phyloP scores from a whole-genome alignment of 2,329 filamentous ascomycete species.

The Boeremia lycopersici region DNA sequence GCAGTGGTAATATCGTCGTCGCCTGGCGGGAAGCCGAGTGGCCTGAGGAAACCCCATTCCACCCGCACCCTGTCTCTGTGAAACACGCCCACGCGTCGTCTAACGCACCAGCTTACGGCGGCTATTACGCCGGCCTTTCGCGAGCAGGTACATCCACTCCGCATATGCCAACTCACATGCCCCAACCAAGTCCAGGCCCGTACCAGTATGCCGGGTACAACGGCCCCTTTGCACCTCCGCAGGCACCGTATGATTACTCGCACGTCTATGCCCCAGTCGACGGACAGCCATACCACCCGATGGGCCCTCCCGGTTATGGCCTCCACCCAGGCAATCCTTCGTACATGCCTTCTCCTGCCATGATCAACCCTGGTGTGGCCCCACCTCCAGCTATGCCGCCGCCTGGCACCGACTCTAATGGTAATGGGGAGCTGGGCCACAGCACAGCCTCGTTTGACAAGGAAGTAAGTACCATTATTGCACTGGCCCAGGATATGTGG shows the following conservation, averaged over 20 bases:
- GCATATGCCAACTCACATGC: constrained; percentile 42
- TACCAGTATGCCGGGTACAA: constrained; percentile 43
- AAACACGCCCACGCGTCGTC: constrained; percentile 46
- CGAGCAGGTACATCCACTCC: constrained; percentile 47
- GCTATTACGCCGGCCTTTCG: constrained; percentile 46
- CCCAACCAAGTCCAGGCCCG: constrained; percentile 46
- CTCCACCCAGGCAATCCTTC: constrained; percentile 28
- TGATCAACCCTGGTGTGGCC: constrained; percentile 36
- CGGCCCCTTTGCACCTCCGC: constrained; percentile 47
- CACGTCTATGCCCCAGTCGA: constrained; percentile 41
- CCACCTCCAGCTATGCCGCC: constrained; percentile 31
- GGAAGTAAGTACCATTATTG: constrained; percentile 50
- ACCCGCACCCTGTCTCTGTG: constrained; percentile 61
- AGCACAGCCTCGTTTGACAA: constrained; percentile 46
- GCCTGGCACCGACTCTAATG: constrained; percentile 24
- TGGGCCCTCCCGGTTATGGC: constrained; percentile 40
- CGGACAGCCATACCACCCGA: constrained; percentile 37
- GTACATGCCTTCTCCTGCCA: constrained; percentile 42
- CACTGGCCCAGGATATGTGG: constrained; percentile 68
- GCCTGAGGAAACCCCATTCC: constrained; percentile 72
- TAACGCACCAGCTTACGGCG: constrained; percentile 32
- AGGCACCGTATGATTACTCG: constrained; percentile 36
- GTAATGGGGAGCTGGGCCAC: constrained; percentile 32
- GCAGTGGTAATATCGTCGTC: constrained; percentile 73
- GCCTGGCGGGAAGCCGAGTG: constrained; percentile 79